A percentile compares a stretch with the other conserved stretches of the same genome.
Evolutionary conservation across 2,329 filamentous ascomycete genomes (phyloP).

Genomic region (Septoria linicola): DNA sequence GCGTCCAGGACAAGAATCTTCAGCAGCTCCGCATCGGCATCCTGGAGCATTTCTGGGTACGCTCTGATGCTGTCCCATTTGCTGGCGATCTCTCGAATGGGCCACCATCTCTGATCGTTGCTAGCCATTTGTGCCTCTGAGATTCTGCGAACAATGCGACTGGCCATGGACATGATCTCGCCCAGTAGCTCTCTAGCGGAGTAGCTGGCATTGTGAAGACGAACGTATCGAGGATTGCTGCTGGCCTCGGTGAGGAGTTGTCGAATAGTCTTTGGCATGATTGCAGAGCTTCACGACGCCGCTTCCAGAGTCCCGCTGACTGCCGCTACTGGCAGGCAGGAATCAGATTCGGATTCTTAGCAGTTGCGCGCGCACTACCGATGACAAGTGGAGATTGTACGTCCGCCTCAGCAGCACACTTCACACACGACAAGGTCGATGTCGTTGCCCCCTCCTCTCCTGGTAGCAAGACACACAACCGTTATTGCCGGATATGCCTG

Average conservation of each 20-base stretch:
- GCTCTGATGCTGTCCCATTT: slow-evolving; percentile 25
- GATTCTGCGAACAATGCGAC: slow-evolving; percentile 16
- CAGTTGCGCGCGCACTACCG: not conserved
- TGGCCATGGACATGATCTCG: slow-evolving; percentile 23
- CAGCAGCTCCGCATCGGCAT: slow-evolving; percentile 21
- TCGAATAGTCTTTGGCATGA: slow-evolving; percentile 19
- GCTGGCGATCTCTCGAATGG: slow-evolving; percentile 22
- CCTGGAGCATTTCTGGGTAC: slow-evolving; percentile 25
- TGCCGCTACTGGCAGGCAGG: not conserved
- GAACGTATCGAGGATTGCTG: slow-evolving; percentile 20
- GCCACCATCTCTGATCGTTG: slow-evolving; percentile 19
- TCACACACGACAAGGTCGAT: slow-evolving; percentile 3
- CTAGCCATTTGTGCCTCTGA: slow-evolving; percentile 19
- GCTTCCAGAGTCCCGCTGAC: not conserved
- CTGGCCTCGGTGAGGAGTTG: slow-evolving; percentile 17
- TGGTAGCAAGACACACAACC: not conserved
- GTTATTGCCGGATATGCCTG: not conserved
- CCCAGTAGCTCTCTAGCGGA: slow-evolving; percentile 16
- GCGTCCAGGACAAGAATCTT: slow-evolving; percentile 26
- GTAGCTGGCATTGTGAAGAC: slow-evolving; percentile 21
- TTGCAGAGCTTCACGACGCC: not conserved
- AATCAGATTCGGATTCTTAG: too few relatives aligned
- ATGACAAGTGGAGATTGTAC: slow-evolving; percentile 8
- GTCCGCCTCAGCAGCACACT: slow-evolving; percentile 7
- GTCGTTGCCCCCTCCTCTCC: not conserved